Conservation (phyloP, 179 eudicot genomes). For the Spinacia oleracea region DNA sequence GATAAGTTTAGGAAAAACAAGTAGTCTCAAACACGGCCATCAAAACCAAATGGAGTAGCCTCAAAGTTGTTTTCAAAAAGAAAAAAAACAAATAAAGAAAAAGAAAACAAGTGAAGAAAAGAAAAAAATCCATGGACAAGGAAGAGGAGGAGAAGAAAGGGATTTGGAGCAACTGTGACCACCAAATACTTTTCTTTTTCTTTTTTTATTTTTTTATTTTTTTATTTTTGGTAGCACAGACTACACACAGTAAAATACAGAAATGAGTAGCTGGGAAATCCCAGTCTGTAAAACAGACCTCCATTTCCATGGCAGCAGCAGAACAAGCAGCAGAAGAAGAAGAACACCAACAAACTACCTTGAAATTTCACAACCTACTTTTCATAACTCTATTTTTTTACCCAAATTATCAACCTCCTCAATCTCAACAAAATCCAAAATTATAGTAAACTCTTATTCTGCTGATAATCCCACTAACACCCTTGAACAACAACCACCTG, state of each 20-base stretch:
- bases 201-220: no score
- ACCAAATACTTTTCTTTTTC: constrained; percentile 12
- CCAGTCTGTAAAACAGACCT: constrained; percentile 5
- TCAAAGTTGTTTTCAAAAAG: no score
- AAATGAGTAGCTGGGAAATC: constrained; percentile 18
- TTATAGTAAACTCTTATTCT: background rate
- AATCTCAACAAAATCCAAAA: background rate
- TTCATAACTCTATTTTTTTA: background rate
- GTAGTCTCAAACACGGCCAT: no score
- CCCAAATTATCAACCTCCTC: background rate
- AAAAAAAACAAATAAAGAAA: no score
- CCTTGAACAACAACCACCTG: constrained; percentile 8
- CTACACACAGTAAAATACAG: background rate
- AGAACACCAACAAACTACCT: background rate
- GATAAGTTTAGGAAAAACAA: no score
- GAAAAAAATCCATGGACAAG: background rate
- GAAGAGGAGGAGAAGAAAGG: constrained; percentile 11
- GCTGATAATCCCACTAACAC: background rate
- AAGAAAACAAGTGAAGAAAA: no score
- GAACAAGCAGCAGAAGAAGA: background rate
- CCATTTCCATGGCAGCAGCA: background rate
- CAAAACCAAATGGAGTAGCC: no score
- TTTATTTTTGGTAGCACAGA: background rate
- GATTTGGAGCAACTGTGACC: constrained; percentile 32
- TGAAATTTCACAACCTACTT: background rate